Conservation (phyloP, 2,329 filamentous ascomycete species). For the Diaporthe destruens region DNA sequence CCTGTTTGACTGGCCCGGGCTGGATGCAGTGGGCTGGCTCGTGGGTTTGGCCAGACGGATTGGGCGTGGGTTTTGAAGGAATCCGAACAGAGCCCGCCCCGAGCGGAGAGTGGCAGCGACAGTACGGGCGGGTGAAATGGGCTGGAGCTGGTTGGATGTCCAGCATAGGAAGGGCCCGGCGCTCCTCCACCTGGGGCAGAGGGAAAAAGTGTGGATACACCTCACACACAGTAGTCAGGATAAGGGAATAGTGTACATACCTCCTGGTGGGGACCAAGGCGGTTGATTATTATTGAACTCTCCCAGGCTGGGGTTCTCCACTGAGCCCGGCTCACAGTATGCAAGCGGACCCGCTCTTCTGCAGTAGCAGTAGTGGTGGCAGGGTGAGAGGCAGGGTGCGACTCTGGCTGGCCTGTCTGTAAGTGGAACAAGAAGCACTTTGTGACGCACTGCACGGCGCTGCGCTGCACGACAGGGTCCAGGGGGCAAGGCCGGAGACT, state of each 20-base stretch:
- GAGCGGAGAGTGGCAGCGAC: neutral
- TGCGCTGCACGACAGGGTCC: constrained; percentile 10
- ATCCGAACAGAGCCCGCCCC: neutral
- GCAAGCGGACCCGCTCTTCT: constrained; percentile 32
- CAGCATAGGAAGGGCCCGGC: constrained; percentile 22
- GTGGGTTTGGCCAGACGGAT: neutral
- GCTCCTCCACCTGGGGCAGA: constrained; percentile 26
- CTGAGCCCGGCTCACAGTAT: constrained; percentile 30
- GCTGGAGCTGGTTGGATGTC: constrained; percentile 38
- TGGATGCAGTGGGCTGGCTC: constrained; percentile 5
- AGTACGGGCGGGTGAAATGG: constrained; percentile 28
- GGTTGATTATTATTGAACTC: constrained; percentile 34
- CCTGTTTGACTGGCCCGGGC: constrained; percentile 17
- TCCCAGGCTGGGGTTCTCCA: constrained; percentile 38
- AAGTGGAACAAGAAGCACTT: constrained; percentile 31
- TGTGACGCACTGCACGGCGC: constrained; percentile 31
- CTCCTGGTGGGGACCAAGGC: constrained; percentile 26
- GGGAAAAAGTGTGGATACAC: constrained; percentile 29
- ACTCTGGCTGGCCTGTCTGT: constrained; percentile 24
- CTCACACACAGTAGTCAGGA: constrained; percentile 32
- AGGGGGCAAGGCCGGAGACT: constrained; percentile 4
- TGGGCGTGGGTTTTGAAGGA: constrained; percentile 22
- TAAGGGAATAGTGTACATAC: constrained; percentile 28
- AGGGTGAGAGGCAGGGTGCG: constrained; percentile 24
- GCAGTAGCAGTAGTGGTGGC: constrained; percentile 30